Evolutionary conservation across 352 stramenopile species (phyloP).

Genomic region (Phytopythium ostracodes): DNA sequence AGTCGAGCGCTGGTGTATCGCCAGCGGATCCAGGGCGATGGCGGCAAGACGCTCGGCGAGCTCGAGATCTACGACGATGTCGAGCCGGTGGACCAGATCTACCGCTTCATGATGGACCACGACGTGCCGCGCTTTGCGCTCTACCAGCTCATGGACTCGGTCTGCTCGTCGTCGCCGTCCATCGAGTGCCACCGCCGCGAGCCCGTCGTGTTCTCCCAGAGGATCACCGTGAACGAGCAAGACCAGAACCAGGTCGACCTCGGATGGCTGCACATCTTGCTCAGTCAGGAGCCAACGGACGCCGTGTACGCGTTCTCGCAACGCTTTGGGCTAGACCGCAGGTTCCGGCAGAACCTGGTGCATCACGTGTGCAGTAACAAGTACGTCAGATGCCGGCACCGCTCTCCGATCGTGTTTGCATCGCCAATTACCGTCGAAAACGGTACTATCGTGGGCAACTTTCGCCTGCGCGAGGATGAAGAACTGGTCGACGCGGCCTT

Average conservation of each 20-base stretch:
- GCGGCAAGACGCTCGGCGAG: constrained; percentile 24
- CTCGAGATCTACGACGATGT: constrained; percentile 65
- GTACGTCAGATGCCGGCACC: constrained; percentile 51
- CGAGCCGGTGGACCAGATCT: constrained; percentile 68
- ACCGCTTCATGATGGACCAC: constrained; percentile 60
- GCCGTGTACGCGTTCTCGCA: constrained; percentile 40
- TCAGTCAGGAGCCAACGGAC: constrained; percentile 52
- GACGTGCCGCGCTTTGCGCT: constrained; percentile 25
- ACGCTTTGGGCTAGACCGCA: constrained; percentile 29
- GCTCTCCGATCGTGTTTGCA: constrained; percentile 40
- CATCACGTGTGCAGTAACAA: constrained; percentile 42
- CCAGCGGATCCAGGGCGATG: constrained; percentile 33
- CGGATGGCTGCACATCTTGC: constrained; percentile 42
- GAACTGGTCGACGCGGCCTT: constrained; percentile 67
- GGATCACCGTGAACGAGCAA: constrained; percentile 21
- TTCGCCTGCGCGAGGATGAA: constrained; percentile 56
- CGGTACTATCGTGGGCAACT: constrained; percentile 23
- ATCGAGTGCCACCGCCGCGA: constrained; percentile 32
- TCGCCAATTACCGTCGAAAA: constrained; percentile 56
- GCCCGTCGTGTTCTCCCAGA: constrained; percentile 50
- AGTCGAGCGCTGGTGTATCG: constrained; percentile 36
- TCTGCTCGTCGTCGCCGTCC: constrained; percentile 28
- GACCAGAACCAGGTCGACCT: constrained; percentile 20
- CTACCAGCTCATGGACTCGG: constrained; percentile 31
- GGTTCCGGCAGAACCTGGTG: constrained; percentile 39